Evolutionary conservation across 1,284 basidiomycete genomes (phyloP).

Genomic region (Kalmanozyma brasiliensis): DNA sequence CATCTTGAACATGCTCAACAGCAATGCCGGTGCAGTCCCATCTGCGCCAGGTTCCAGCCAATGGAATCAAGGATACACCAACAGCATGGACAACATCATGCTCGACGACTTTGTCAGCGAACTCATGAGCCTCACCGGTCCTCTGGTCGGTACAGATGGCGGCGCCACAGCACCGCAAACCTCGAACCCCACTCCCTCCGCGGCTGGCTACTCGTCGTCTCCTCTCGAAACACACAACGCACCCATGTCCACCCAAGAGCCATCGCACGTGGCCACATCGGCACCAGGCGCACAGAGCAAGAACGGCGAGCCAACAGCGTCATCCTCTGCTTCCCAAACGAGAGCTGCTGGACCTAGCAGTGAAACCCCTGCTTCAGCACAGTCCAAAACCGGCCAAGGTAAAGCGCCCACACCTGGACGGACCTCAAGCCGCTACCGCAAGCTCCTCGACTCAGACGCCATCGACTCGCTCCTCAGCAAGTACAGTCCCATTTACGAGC

Average conservation of each 20-base stretch:
- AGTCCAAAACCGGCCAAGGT: conserved; percentile 10
- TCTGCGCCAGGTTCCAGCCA: conserved; percentile 7
- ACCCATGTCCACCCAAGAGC: background rate
- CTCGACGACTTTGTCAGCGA: conserved; percentile 56
- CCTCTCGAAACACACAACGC: conserved; percentile 6
- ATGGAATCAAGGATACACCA: conserved; percentile 30
- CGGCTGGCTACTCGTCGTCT: conserved; percentile 11
- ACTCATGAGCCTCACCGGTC: conserved; percentile 46
- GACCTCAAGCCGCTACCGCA: conserved; percentile 34
- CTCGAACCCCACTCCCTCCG: conserved; percentile 19
- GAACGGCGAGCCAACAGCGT: background rate
- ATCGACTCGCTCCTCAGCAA: conserved; percentile 51
- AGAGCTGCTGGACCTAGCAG: background rate
- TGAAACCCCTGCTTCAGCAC: background rate
- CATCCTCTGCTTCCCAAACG: background rate
- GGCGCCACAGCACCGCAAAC: conserved; percentile 12
- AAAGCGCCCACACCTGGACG: conserved; percentile 15
- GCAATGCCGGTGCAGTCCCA: conserved; percentile 7
- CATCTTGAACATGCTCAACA: conserved; percentile 27
- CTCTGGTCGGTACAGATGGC: conserved; percentile 24
- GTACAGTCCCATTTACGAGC: conserved; percentile 53
- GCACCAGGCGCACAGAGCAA: conserved; percentile 2
- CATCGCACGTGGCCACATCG: conserved; percentile 4
- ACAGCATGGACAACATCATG: conserved; percentile 50
- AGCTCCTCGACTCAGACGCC: conserved; percentile 46